Conservation (phyloP, 371 early-diverging fungal genomes). For the Blakeslea trispora region DNA sequence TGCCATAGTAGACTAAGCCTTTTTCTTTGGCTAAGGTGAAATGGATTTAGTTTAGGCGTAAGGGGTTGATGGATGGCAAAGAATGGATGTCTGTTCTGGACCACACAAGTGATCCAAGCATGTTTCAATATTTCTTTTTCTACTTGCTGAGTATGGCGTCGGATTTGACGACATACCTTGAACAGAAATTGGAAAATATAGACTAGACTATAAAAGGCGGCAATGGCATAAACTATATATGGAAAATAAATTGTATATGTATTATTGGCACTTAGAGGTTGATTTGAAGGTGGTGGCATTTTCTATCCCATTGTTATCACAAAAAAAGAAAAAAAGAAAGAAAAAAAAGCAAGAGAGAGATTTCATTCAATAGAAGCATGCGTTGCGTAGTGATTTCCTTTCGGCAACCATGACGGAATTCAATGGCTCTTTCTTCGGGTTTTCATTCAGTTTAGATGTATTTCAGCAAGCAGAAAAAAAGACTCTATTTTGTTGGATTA, state of each 20-base stretch:
- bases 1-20: slow-evolving; percentile 19
- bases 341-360: too few species aligned
- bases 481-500: background rate
- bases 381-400: too few species aligned
- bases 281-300: background rate
- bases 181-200: background rate
- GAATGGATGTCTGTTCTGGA: background rate
- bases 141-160: slow-evolving; percentile 1
- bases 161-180: background rate
- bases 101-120: slow-evolving; percentile 7
- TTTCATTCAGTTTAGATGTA: too few species aligned
- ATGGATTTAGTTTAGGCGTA: background rate
- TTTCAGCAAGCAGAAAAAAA: too few species aligned
- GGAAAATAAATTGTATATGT: slow-evolving; percentile 12
- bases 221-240: slow-evolving; percentile 5
- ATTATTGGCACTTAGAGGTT: slow-evolving; percentile 1
- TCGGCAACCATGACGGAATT: background rate
- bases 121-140: slow-evolving; percentile 11
- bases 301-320: too few species aligned
- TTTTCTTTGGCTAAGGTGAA: slow-evolving; percentile 4
- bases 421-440: background rate
- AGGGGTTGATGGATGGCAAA: background rate
- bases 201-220: slow-evolving; percentile 1
- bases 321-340: background rate
- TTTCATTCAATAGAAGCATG: too few species aligned